Conservation (phyloP, 225 moss, liverwort and hornwort species). For the Takakia lepidozioides region DNA sequence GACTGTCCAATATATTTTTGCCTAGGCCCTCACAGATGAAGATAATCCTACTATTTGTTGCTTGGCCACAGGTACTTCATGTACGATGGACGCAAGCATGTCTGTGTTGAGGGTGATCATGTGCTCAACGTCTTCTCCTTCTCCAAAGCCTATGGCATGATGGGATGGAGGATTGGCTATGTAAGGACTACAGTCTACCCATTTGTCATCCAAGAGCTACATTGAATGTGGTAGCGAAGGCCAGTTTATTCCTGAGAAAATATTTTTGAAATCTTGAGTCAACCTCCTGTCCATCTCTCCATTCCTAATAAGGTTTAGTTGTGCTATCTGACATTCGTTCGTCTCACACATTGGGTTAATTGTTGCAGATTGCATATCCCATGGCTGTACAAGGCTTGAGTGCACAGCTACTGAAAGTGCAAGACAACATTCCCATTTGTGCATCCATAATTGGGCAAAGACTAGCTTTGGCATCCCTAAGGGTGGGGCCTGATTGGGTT, state of each 20-base stretch:
- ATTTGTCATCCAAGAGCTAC: too few relatives aligned
- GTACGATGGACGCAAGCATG: slow-evolving; percentile 75
- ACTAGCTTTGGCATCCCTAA: slow-evolving; percentile 66
- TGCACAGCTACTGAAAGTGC: slow-evolving; percentile 88
- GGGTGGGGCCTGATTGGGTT: slow-evolving; percentile 80
- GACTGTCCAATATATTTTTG: too few relatives aligned
- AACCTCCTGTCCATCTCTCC: too few relatives aligned
- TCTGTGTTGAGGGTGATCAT: slow-evolving; percentile 86
- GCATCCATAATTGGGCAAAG: slow-evolving; percentile 88
- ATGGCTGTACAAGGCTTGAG: slow-evolving; percentile 54
- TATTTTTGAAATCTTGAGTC: too few relatives aligned
- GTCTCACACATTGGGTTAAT: not conserved
- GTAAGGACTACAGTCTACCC: too few relatives aligned
- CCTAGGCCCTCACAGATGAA: too few relatives aligned
- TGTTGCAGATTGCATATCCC: slow-evolving; percentile 92
- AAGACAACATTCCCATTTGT: slow-evolving; percentile 98
- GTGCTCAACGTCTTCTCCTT: slow-evolving; percentile 93
- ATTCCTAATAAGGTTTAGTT: too few relatives aligned
- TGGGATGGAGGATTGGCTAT: slow-evolving; percentile 99
- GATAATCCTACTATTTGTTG: too few relatives aligned
- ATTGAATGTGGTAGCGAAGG: too few relatives aligned
- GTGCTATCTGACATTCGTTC: too few relatives aligned
- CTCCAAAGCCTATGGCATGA: slow-evolving; percentile 99
- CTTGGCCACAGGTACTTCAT: slow-evolving; percentile 75
- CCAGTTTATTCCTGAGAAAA: too few relatives aligned